Percentiles rank a stretch among this genome's conserved stretches.
phyloP scores from a whole-genome alignment of 768 basidiomycete species.

The Amanita subjunquillea region DNA sequence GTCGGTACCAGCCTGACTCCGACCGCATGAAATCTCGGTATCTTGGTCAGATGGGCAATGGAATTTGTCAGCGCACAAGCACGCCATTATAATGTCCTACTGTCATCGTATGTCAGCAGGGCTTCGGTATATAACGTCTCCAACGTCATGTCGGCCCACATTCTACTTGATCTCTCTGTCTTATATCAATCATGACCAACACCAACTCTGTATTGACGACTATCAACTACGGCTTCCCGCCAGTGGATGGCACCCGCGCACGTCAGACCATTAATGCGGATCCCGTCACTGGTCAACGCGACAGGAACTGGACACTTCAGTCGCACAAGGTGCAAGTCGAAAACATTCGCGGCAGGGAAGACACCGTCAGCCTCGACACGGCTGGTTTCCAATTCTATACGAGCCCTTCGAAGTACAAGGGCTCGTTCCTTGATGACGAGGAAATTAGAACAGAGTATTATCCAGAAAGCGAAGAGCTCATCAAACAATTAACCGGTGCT shows the following conservation, averaged over 20 bases:
- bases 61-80: too few species aligned
- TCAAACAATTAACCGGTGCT: slow-evolving; percentile 53
- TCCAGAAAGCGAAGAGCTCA: slow-evolving; percentile 46
- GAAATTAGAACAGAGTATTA: slow-evolving; percentile 50
- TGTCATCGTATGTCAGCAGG: too few species aligned
- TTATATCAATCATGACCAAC: neutral
- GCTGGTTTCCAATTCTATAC: slow-evolving; percentile 37
- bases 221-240: slow-evolving; percentile 8
- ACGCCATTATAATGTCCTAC: too few species aligned
- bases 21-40: too few species aligned
- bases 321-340: slow-evolving; percentile 30
- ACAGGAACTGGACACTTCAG: slow-evolving; percentile 1
- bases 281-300: neutral
- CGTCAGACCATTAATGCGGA: slow-evolving; percentile 9
- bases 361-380: slow-evolving; percentile 31
- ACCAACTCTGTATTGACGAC: neutral
- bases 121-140: too few species aligned
- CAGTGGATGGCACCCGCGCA: slow-evolving; percentile 15
- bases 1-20: too few species aligned
- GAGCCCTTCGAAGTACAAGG: slow-evolving; percentile 25
- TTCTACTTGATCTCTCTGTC: too few species aligned
- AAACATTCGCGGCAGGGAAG: slow-evolving; percentile 43
- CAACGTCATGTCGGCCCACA: too few species aligned
- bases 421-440: slow-evolving; percentile 31
- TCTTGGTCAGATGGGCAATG: too few species aligned